phyloP scores from a whole-genome alignment of 1,284 basidiomycete genomes.

The Ganoderma lucidum region DNA sequence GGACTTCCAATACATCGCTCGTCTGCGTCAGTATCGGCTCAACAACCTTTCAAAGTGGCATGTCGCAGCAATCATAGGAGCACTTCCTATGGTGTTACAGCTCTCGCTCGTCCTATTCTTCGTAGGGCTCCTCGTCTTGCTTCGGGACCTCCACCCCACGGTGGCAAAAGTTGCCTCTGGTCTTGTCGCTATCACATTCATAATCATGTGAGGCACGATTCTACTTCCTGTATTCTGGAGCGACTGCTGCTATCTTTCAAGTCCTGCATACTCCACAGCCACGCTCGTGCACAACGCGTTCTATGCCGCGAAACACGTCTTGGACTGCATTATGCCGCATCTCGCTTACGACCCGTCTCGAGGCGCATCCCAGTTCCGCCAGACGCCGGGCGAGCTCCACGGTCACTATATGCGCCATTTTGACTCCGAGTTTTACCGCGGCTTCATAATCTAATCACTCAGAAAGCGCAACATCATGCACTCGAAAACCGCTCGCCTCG shows the following conservation, averaged over 20 bases:
- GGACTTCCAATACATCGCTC: slow-evolving; percentile 18
- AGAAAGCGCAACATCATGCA: not conserved
- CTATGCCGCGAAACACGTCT: not conserved
- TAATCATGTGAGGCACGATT: slow-evolving; percentile 3
- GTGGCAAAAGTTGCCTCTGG: slow-evolving; percentile 13
- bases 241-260: slow-evolving; percentile 15
- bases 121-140: slow-evolving; percentile 25
- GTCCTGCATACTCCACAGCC: not conserved
- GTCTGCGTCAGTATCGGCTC: slow-evolving; percentile 25
- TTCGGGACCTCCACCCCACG: slow-evolving; percentile 19
- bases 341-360: not conserved
- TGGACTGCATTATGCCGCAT: not conserved
- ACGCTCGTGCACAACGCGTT: not conserved
- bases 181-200: slow-evolving; percentile 8
- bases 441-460: not conserved
- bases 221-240: slow-evolving; percentile 15
- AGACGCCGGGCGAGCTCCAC: not conserved
- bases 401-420: not conserved
- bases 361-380: not conserved
- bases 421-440: not conserved
- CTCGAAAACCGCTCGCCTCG: not conserved
- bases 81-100: slow-evolving; percentile 28
- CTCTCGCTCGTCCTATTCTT: slow-evolving; percentile 27
- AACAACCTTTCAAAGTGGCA: slow-evolving; percentile 23
- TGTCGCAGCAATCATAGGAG: slow-evolving; percentile 20